Conservation (phyloP, 2,329 filamentous ascomycete genomes). For the Nigrograna mackinnonii region DNA sequence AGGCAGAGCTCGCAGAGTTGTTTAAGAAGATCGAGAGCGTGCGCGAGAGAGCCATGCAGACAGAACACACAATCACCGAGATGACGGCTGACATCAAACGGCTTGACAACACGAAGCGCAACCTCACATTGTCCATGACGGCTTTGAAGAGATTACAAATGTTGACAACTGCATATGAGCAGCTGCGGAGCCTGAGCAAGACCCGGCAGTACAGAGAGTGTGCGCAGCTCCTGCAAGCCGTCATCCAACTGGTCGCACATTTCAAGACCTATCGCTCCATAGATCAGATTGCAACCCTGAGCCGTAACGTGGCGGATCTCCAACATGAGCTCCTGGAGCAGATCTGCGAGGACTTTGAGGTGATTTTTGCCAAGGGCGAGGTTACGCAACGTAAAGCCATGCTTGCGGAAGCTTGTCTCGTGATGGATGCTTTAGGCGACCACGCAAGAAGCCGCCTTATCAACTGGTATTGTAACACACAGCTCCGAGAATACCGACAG, state of each 20-base stretch:
- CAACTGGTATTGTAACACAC: conserved; percentile 98
- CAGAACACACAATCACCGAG: conserved; percentile 92
- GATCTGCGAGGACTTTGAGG: conserved; percentile 98
- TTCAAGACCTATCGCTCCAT: conserved; percentile 98
- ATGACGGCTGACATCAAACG: conserved; percentile 99
- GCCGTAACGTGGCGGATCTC: conserved; percentile 88
- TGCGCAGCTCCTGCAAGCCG: conserved; percentile 88
- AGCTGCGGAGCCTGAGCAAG: conserved; percentile 80
- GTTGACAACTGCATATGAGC: conserved; percentile 98
- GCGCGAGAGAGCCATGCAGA: conserved; percentile 83
- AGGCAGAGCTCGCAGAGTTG: conserved; percentile 83
- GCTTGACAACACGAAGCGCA: conserved; percentile 93
- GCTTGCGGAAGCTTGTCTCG: conserved; percentile 84
- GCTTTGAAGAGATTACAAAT: conserved; percentile 96
- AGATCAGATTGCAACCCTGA: conserved; percentile 93
- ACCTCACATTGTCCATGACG: conserved; percentile 96
- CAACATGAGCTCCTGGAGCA: conserved; percentile 93
- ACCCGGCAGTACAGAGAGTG: conserved; percentile 93
- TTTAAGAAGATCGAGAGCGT: conserved; percentile 96
- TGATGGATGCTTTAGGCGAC: conserved; percentile 94
- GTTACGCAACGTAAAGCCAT: conserved; percentile 69
- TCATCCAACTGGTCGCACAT: conserved; percentile 96
- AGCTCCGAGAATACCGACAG: conserved; percentile 91
- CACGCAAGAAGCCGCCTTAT: conserved; percentile 79
- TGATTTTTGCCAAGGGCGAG: conserved; percentile 89